Evolutionary conservation across 441 rosid genomes (phyloP), one percentile per base, ranked within the genome.

Genomic region (Adansonia gregorii): DNA sequence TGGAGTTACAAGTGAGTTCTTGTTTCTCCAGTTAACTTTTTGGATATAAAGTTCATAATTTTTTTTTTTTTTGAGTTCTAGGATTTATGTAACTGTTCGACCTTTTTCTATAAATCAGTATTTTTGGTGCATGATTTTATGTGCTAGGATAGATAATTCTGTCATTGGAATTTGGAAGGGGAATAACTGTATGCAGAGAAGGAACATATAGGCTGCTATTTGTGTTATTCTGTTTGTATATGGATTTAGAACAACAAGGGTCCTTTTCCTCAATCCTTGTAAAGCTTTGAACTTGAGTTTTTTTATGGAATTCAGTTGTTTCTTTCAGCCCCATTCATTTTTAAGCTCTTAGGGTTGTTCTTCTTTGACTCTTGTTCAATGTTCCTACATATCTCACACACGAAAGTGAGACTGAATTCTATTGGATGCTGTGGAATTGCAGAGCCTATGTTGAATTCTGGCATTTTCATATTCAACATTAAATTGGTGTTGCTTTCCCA

Each of bases 241-340:
- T 80, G 80, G 78, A 71, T 83, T 85, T 73, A 61, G 82, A 79
- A 67, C 54, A 35, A 64, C 52, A 19, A 19, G 63, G 60, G 6
- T 63, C 67, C 67, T 31, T 63, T 63, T 63, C 31, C 67, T 63
- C 31, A 63, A 55, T 71, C 20, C 71, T 65, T 79, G 45, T 66
- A 55, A 65, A 74, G 83, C 72, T 69, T 83, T 83, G 80, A 46
- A 39, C 60, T 81, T 78, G 79, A 64, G 59, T 68, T 83, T 80
- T 75, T 66, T 61, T 67, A 52, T 67, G 75, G 49, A 75, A 65
- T 72, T 60, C 74, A 67, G 6, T 19, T 35, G 67, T 79, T 63
- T 41, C 17, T 73, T 68, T 68, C 19, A 66, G 43, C 43, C 54
- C 73, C 39, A 35, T 60, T 75, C 58, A 52, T 64, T 52, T 77